Evolutionary conservation across 1,284 basidiomycete genomes (phyloP).

Genomic region (Paramarasmius palmivorus): DNA sequence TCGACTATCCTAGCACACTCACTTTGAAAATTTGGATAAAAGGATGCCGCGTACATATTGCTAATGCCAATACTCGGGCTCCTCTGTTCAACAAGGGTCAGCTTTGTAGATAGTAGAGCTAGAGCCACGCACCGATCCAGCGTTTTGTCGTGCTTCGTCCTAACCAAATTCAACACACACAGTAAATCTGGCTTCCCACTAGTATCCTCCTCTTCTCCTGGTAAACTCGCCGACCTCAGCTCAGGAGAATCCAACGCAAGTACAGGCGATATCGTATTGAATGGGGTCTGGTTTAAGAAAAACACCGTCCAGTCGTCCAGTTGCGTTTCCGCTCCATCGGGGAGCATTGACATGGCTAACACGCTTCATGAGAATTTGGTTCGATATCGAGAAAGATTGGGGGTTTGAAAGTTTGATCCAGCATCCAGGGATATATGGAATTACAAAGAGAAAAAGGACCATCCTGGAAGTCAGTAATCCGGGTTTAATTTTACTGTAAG

Average conservation of each 20-base stretch:
- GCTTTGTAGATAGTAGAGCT: conserved; percentile 9
- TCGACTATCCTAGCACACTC: conserved; percentile 19
- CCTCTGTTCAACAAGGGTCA: conserved; percentile 59
- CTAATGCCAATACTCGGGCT: conserved; percentile 93
- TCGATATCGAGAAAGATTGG: too few species aligned
- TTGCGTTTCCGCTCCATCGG: conserved; percentile 94
- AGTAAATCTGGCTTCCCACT: conserved; percentile 63
- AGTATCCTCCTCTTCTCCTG: conserved; percentile 39
- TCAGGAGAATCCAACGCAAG: conserved; percentile 70
- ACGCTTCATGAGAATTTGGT: conserved; percentile 55
- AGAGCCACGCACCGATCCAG: conserved; percentile 67
- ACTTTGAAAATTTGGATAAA: conserved; percentile 99
- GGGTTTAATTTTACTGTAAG: neutral
- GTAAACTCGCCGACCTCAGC: conserved; percentile 35
- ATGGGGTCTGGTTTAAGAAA: conserved; percentile 91
- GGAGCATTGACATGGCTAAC: conserved; percentile 96
- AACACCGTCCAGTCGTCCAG: conserved; percentile 98
- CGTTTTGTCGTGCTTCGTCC: conserved; percentile 91
- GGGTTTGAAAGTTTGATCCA: neutral
- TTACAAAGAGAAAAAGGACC: conserved; percentile 6
- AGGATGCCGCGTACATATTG: conserved; percentile 92
- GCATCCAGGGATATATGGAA: conserved; percentile 4
- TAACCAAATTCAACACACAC: conserved; percentile 93
- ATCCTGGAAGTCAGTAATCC: neutral
- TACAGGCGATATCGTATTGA: conserved; percentile 84